Base-by-base conservation (phyloP, 306 rosid genomes). In the Corylus heterophylla region DNA sequence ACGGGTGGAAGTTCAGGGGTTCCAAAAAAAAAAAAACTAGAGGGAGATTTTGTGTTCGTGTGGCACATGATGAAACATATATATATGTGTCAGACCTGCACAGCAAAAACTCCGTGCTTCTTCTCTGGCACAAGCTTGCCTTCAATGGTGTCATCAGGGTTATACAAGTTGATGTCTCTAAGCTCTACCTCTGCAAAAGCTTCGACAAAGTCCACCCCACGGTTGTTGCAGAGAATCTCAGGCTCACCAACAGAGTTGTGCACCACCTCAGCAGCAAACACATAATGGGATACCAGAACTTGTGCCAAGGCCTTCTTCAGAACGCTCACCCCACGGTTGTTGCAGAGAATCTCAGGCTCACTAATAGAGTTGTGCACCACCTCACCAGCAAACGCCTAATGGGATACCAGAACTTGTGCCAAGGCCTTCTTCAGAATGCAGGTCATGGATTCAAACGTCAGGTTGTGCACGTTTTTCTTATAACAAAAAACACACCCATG, bases 151-250 rank as follows among this genome's bases (percentile, higher is more conserved):
- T 81, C 75, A 75, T 91, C 92, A 0, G 94, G 94, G 67, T 91
- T 89, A 62, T 88, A 90, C 9, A 93, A 78, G 80, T 91, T 74
- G 56, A 93, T 85, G 5, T 78, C 50, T n/a, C 14, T 39, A 0
- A 91, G 89, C 63, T 89, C 91, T 10, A 90, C 73, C 8, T 90
- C 92, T 0, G 92, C 93, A 44, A 31, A 86, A 27, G 92, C 98
- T 82, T 89, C 93, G 16, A 84, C 59, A 71, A 91, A 93, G 62
- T 87, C 92, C n/a, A 91, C 98, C 7, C 97, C 97, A n/a, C 91
- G 89, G 63, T 93, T 91, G 79, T 89, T 89, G 76, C 97, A 93
- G 2, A 82, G 88, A 29, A 91, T 54, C 82, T 93, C 97, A 0
- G 95, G 98, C 80, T 91, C 97, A 7, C 90, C 93, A 2, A 29